A percentile compares a stretch with the other conserved stretches of the same genome.
Evolutionary conservation across 192 early-diverging fungal species (phyloP).

Genomic region (Podila epicladia): DNA sequence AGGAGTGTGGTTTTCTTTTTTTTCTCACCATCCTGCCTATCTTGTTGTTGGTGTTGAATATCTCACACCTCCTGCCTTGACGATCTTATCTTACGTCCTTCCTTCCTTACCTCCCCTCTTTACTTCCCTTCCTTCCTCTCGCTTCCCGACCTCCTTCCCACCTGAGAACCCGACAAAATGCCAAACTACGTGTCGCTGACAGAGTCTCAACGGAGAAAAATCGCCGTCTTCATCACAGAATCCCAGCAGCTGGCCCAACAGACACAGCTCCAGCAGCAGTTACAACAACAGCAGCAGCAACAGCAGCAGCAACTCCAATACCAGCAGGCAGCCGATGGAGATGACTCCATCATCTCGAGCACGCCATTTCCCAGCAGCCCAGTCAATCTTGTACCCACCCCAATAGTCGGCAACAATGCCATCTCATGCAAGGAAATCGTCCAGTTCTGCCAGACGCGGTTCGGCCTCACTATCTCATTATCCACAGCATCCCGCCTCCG

Average conservation of each 20-base stretch:
- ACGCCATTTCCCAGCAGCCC: conserved; percentile 12
- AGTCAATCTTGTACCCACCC: conserved; percentile 10
- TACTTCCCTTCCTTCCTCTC: not conserved
- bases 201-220: conserved; percentile 47
- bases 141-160: not conserved
- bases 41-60: not conserved
- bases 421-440: conserved; percentile 52
- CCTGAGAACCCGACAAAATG: conserved; percentile 3
- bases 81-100: not conserved
- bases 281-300: conserved; percentile 4
- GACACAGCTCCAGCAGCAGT: conserved; percentile 1
- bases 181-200: conserved; percentile 51
- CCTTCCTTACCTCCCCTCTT: not conserved
- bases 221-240: conserved; percentile 52
- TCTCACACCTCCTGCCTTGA: not conserved
- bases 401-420: conserved; percentile 22
- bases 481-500: conserved; percentile 44
- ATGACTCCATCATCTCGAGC: conserved; percentile 20
- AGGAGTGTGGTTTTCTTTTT: not conserved
- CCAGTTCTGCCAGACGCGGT: conserved; percentile 51
- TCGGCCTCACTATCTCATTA: conserved; percentile 47
- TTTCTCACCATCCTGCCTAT: not conserved
- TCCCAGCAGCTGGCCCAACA: conserved; percentile 40
- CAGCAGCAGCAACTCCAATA: not conserved
- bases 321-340: conserved; percentile 4